Evolutionary conservation across 1,139 yeast species (phyloP).

Genomic region (Chernovozyma aurita): DNA sequence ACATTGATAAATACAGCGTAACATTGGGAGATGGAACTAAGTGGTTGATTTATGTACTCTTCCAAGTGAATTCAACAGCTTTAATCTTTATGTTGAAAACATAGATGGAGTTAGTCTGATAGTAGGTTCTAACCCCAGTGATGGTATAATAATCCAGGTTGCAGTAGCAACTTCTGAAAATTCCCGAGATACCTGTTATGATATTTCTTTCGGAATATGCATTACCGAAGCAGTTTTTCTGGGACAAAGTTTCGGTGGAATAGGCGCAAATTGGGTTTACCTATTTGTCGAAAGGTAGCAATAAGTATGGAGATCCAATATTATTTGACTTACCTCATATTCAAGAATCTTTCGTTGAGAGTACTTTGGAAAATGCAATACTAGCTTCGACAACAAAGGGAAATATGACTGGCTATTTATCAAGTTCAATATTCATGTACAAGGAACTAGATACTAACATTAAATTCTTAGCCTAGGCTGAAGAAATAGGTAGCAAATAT

Average conservation of each 20-base stretch:
- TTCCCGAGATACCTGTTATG: conserved; percentile 31
- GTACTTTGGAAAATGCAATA: conserved; percentile 26
- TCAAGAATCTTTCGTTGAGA: conserved; percentile 38
- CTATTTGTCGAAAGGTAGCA: conserved; percentile 47
- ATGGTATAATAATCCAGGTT: conserved; percentile 57
- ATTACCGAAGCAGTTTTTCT: conserved; percentile 36
- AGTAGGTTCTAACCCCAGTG: conserved; percentile 15
- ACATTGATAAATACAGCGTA: conserved; percentile 45
- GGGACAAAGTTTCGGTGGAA: background rate
- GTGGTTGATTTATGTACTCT: conserved; percentile 49
- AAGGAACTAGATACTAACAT: conserved; percentile 41
- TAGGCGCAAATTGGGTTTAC: conserved; percentile 32
- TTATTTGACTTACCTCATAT: conserved; percentile 70
- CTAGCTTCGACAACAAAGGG: conserved; percentile 61
- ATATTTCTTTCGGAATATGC: conserved; percentile 61
- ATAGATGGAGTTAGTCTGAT: background rate
- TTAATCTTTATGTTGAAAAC: background rate
- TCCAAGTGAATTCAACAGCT: background rate
- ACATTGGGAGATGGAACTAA: conserved; percentile 37
- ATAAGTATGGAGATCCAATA: conserved; percentile 43
- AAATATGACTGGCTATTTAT: conserved; percentile 48
- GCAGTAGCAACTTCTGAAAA: conserved; percentile 46
- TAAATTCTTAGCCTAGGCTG: conserved; percentile 49
- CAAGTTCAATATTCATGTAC: conserved; percentile 40
- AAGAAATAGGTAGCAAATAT: conserved; percentile 11